A percentile compares a stretch with the other conserved stretches of the same genome.
These are phyloP conservation scores for Lactifluus echinatus DNA, from an alignment of 768 basidiomycete genomes.

Conservation along the genomic window DNA sequence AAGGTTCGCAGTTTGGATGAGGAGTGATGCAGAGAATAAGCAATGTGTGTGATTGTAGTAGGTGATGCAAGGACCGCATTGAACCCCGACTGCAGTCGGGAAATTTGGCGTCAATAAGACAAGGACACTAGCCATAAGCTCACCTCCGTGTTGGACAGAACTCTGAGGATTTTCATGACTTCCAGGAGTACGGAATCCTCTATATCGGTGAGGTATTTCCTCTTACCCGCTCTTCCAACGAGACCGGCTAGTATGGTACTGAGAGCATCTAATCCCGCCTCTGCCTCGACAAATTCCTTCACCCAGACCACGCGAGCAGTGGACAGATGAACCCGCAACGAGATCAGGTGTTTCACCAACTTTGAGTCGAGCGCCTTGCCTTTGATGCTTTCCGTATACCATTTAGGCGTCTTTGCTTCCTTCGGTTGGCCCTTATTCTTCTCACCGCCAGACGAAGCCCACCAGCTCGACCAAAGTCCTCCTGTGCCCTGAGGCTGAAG, in stretches of 20 bases:
- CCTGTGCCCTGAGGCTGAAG: slow-evolving; percentile 65
- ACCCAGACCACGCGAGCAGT: slow-evolving; percentile 76
- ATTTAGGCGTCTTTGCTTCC: slow-evolving; percentile 41
- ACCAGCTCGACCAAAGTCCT: slow-evolving; percentile 69
- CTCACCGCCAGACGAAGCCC: slow-evolving; percentile 57
- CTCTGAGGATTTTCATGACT: slow-evolving; percentile 69
- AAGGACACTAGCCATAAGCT: slow-evolving; percentile 23
- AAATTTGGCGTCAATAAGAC: slow-evolving; percentile 3
- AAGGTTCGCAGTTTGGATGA: slow-evolving; percentile 63
- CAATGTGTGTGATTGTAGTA: slow-evolving; percentile 60
- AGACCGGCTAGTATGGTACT: slow-evolving; percentile 48
- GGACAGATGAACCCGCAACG: slow-evolving; percentile 77
- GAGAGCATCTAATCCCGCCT: slow-evolving; percentile 59
- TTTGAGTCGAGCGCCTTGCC: slow-evolving; percentile 48
- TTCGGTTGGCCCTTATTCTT: slow-evolving; percentile 33
- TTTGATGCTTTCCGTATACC: slow-evolving; percentile 57
- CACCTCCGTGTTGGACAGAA: slow-evolving; percentile 80
- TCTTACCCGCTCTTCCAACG: slow-evolving; percentile 61
- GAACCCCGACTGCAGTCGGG: slow-evolving; percentile 58
- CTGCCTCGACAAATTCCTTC: slow-evolving; percentile 58
- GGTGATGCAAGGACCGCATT: slow-evolving; percentile 53
- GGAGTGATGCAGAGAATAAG: slow-evolving; percentile 58
- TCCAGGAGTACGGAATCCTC: slow-evolving; percentile 66
- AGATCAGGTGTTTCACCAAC: slow-evolving; percentile 69
- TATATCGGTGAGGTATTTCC: slow-evolving; percentile 48